Evolutionary conservation across 2,329 filamentous ascomycete species (phyloP).

Genomic region (Talaromyces sp.): DNA sequence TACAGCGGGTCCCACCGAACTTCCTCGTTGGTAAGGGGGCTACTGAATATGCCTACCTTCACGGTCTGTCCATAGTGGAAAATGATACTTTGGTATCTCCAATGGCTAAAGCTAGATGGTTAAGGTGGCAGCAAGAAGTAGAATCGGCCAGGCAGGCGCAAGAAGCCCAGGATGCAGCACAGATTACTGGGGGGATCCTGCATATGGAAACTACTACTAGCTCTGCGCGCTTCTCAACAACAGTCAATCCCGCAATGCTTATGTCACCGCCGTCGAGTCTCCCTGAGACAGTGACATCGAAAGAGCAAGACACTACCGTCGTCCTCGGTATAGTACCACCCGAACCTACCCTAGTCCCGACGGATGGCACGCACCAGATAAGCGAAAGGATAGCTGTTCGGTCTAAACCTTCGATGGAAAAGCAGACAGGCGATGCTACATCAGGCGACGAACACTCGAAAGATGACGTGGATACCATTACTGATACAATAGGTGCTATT

Average conservation of each 20-base stretch:
- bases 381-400: not conserved
- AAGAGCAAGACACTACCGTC: not conserved
- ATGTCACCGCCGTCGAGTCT: constrained; percentile 19
- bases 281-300: constrained; percentile 1
- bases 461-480: constrained; percentile 59
- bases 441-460: not conserved
- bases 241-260: constrained; percentile 21
- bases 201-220: constrained; percentile 18
- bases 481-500: constrained; percentile 93
- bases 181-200: constrained; percentile 20
- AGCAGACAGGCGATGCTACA: not conserved
- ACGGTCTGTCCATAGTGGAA: constrained; percentile 67
- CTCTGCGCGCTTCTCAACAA: constrained; percentile 22
- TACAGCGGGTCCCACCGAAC: constrained; percentile 87
- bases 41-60: constrained; percentile 74
- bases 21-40: constrained; percentile 83
- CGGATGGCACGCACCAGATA: constrained; percentile 8
- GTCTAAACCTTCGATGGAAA: not conserved
- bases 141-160: constrained; percentile 51
- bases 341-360: not conserved
- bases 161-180: constrained; percentile 18
- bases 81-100: constrained; percentile 75
- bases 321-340: not conserved
- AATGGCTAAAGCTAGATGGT: constrained; percentile 70
- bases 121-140: constrained; percentile 70